A percentile compares a stretch with the other conserved stretches of the same genome.
These are phyloP conservation scores for Chlamydomonas urium DNA, from an alignment of 139 green algal genomes.

Conservation along the genomic window DNA sequence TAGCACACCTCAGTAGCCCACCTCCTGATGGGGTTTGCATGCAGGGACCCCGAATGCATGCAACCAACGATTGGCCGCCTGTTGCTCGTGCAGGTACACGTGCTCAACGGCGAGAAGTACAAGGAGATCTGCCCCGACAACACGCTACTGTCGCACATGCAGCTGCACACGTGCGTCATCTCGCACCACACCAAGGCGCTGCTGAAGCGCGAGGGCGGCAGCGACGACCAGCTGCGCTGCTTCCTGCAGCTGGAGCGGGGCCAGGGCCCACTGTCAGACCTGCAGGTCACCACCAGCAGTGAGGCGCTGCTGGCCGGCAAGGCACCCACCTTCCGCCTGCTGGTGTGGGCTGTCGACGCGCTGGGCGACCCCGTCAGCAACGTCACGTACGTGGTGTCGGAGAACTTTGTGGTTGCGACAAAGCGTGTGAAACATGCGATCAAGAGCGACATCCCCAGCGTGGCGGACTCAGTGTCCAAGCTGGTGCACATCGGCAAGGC, in stretches of 20 bases:
- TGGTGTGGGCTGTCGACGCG: slow-evolving; percentile 55
- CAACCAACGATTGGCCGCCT: too few species aligned
- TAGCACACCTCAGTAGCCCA: too few species aligned
- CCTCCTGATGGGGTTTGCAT: too few species aligned
- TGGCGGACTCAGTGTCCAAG: slow-evolving; percentile 53
- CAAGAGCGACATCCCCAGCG: slow-evolving; percentile 54
- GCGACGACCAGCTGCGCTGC: slow-evolving; percentile 41
- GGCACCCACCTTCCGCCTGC: slow-evolving; percentile 56
- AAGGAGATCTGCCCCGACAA: slow-evolving; percentile 60
- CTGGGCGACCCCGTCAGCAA: slow-evolving; percentile 34
- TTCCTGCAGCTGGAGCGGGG: slow-evolving; percentile 50
- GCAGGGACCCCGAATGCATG: too few species aligned
- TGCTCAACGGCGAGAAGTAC: slow-evolving; percentile 66
- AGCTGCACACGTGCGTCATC: slow-evolving; percentile 50
- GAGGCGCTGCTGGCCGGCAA: slow-evolving; percentile 60
- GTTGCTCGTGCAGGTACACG: slow-evolving; percentile 49
- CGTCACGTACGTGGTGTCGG: slow-evolving; percentile 55
- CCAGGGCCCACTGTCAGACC: slow-evolving; percentile 39
- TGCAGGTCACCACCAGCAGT: slow-evolving; percentile 53
- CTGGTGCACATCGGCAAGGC: slow-evolving; percentile 57
- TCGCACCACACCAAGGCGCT: slow-evolving; percentile 49
- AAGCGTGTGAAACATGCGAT: slow-evolving; percentile 65
- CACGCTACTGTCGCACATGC: slow-evolving; percentile 40
- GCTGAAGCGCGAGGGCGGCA: slow-evolving; percentile 44
- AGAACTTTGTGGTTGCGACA: slow-evolving; percentile 61